Evolutionary conservation across 805 yeast genomes (phyloP).

Genomic region (Metschnikowia vanudenii): DNA sequence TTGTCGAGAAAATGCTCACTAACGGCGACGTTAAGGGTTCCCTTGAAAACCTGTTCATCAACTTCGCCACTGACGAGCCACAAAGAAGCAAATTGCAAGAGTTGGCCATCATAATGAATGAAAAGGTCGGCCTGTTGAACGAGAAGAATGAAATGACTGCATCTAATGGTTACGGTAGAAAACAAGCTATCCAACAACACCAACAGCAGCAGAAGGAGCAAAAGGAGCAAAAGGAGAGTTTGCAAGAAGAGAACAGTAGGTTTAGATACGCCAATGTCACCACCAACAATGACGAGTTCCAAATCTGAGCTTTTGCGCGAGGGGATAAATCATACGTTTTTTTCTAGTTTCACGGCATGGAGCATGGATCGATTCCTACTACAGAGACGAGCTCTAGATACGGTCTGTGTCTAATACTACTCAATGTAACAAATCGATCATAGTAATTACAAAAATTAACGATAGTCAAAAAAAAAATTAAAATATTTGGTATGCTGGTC

Average conservation of each 20-base stretch:
- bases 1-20: constrained; percentile 73
- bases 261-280: constrained; percentile 46
- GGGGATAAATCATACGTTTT: not conserved
- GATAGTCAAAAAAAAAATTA: not conserved
- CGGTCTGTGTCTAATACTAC: constrained; percentile 8
- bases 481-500: no score
- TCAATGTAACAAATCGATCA: constrained; percentile 3
- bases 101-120: constrained; percentile 80
- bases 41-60: constrained; percentile 65
- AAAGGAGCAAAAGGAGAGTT: constrained; percentile 30
- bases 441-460: not conserved
- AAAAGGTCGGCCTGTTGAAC: constrained; percentile 70
- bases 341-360: constrained; percentile 9
- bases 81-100: constrained; percentile 85
- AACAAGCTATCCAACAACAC: constrained; percentile 38
- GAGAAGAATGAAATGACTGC: constrained; percentile 86
- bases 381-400: not conserved
- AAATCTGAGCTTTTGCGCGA: constrained; percentile 16
- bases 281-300: constrained; percentile 45
- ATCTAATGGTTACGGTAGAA: constrained; percentile 63
- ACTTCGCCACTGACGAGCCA: constrained; percentile 65
- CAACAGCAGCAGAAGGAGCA: constrained; percentile 34
- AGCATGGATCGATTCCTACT: not conserved
- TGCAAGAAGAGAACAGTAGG: constrained; percentile 39
- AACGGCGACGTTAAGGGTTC: constrained; percentile 75